phyloP scores from a whole-genome alignment of 352 stramenopile species.

The Pythium brachiatum region DNA sequence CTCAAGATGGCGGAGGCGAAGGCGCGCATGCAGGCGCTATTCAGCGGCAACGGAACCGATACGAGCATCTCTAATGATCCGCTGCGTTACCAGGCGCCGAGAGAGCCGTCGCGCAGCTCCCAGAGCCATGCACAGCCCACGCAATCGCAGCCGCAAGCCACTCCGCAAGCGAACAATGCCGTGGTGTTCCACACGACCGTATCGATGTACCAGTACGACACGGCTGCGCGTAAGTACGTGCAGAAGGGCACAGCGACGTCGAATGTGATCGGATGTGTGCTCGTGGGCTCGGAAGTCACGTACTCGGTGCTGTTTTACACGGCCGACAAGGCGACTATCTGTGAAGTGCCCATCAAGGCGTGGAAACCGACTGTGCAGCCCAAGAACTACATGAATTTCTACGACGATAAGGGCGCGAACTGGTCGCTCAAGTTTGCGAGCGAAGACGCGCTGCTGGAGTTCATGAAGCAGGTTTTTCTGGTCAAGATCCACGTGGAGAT shows the following conservation, averaged over 20 bases:
- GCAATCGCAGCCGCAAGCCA: conserved; percentile 16
- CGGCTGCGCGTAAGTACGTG: conserved; percentile 49
- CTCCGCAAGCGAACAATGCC: conserved; percentile 25
- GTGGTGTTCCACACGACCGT: conserved; percentile 70
- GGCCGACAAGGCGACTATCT: conserved; percentile 62
- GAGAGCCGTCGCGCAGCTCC: conserved; percentile 45
- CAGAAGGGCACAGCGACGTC: conserved; percentile 41
- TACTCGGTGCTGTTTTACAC: conserved; percentile 83
- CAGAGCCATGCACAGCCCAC: conserved; percentile 23
- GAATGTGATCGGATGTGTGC: conserved; percentile 61
- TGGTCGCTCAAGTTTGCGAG: conserved; percentile 76
- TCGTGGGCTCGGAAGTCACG: conserved; percentile 58
- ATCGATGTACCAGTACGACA: conserved; percentile 76
- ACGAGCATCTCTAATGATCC: conserved; percentile 52
- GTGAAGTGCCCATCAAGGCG: conserved; percentile 44
- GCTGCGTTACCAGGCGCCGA: conserved; percentile 64
- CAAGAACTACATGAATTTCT: conserved; percentile 84
- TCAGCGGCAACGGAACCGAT: conserved; percentile 34
- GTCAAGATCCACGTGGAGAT: conserved; percentile 81
- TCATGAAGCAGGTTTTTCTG: conserved; percentile 69
- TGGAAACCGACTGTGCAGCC: conserved; percentile 71
- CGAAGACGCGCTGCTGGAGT: conserved; percentile 58
- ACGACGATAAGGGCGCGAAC: conserved; percentile 65
- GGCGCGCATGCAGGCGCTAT: conserved; percentile 54
- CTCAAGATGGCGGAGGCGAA: conserved; percentile 38